Evolutionary conservation across 306 rosid species (phyloP).

Genomic region (Dalbergia cultrata): DNA sequence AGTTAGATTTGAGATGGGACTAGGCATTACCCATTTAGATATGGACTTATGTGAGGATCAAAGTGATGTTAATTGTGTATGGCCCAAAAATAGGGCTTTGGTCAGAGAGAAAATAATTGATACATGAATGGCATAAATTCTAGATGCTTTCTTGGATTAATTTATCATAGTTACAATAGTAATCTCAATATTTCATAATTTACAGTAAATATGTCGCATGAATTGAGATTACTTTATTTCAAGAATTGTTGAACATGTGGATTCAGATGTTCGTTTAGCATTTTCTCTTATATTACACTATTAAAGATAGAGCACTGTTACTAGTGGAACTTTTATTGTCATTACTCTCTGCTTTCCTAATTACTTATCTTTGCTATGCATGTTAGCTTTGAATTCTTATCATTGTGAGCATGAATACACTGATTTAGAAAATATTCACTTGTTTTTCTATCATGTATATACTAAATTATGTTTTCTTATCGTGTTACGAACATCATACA

Average conservation of each 20-base stretch:
- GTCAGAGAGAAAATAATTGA: not conserved
- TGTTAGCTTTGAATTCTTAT: conserved; percentile 24
- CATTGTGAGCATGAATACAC: not conserved
- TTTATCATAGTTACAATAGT: not conserved
- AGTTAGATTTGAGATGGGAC: not conserved
- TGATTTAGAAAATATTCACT: conserved; percentile 8
- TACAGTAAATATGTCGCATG: not conserved
- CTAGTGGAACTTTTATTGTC: not conserved
- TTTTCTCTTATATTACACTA: not conserved
- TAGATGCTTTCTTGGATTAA: not conserved
- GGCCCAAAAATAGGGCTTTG: not conserved
- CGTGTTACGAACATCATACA: conserved; percentile 60
- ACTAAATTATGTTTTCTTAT: conserved; percentile 27
- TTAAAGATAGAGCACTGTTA: not conserved
- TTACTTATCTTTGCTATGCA: not conserved
- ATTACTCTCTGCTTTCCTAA: not conserved
- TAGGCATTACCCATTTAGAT: not conserved
- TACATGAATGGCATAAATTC: not conserved
- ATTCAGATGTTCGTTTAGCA: not conserved
- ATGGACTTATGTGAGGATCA: not conserved
- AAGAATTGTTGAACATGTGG: not conserved
- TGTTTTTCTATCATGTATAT: not conserved
- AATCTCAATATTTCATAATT: not conserved
- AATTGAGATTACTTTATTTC: not conserved
- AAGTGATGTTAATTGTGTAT: not conserved